These are phyloP conservation scores for Entomophthora muscae DNA, from an alignment of 371 early-diverging fungal species.

Conservation along the genomic window DNA sequence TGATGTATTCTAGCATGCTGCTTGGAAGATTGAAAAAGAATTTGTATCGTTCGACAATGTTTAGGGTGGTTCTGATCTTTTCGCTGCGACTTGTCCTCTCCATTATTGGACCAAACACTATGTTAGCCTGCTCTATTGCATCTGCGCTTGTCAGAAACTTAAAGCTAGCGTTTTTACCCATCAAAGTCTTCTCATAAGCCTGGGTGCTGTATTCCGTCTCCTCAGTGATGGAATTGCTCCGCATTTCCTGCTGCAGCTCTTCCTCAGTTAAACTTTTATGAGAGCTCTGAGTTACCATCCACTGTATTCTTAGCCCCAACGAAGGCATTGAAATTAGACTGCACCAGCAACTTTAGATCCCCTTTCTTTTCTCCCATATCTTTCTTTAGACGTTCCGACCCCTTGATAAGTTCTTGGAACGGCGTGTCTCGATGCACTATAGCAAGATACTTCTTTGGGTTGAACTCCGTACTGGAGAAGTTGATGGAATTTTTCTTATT, in stretches of 20 bases:
- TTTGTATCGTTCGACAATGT: constrained; percentile 74
- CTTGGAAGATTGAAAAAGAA: constrained; percentile 89
- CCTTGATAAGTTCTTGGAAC: constrained; percentile 58
- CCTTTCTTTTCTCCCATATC: constrained; percentile 70
- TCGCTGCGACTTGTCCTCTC: constrained; percentile 70
- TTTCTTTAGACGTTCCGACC: constrained; percentile 43
- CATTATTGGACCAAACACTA: constrained; percentile 76
- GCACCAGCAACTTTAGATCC: constrained; percentile 69
- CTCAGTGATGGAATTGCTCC: constrained; percentile 54
- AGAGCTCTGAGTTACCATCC: constrained; percentile 34
- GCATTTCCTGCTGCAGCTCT: constrained; percentile 82
- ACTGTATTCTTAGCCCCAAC: constrained; percentile 89
- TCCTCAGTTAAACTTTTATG: not conserved
- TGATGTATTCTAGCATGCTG: constrained; percentile 57
- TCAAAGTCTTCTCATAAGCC: constrained; percentile 15
- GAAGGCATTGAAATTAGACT: constrained; percentile 89
- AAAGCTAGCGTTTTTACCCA: constrained; percentile 13
- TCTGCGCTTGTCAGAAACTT: constrained; percentile 17
- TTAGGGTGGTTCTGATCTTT: constrained; percentile 76
- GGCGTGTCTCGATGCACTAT: constrained; percentile 69
- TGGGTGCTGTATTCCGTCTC: constrained; percentile 61
- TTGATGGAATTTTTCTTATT: not conserved
- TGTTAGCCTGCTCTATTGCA: constrained; percentile 45
- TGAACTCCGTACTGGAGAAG: constrained; percentile 23
- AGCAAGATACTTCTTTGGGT: constrained; percentile 55